Percentiles rank a stretch among this genome's conserved stretches.
phyloP scores from a whole-genome alignment of 2,329 filamentous ascomycete species.

The Fusarium hostae region DNA sequence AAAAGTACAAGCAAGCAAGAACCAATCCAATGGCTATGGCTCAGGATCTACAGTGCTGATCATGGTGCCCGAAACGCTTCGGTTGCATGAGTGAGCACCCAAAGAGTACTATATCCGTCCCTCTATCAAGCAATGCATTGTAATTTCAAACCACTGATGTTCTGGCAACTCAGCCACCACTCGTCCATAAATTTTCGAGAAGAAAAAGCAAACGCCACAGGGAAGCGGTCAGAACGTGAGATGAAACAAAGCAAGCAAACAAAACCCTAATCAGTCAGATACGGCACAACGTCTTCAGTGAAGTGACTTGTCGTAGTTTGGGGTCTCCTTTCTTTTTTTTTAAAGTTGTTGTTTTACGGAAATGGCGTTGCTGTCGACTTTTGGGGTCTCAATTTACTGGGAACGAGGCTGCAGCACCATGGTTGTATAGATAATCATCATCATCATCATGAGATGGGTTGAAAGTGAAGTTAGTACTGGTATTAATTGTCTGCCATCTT shows the following conservation, averaged over 20 bases:
- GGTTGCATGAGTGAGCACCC: constrained; percentile 3
- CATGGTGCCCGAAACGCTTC: constrained; percentile 25
- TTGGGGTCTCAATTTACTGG: constrained; percentile 9
- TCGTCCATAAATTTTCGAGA: constrained; percentile 37
- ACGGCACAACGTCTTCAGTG: constrained; percentile 15
- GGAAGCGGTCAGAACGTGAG: constrained; percentile 21
- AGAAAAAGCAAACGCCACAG: constrained; percentile 41
- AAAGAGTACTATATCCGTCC: constrained; percentile 9
- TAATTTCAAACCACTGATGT: not conserved
- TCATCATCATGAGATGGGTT: not conserved
- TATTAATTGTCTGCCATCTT: not conserved
- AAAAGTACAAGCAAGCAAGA: constrained; percentile 5
- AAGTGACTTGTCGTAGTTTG: constrained; percentile 23
- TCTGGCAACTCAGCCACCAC: constrained; percentile 13
- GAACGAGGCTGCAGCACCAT: constrained; percentile 13
- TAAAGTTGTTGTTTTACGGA: not conserved
- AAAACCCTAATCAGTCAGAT: constrained; percentile 1
- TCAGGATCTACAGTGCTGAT: constrained; percentile 26
- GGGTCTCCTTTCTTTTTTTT: constrained; percentile 6
- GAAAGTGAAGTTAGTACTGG: not conserved
- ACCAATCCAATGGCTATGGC: not conserved
- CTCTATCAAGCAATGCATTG: constrained; percentile 1
- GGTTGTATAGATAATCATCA: not conserved
- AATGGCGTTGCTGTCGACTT: constrained; percentile 23
- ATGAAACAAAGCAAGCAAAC: constrained; percentile 23